Conservation (phyloP, 2,329 filamentous ascomycete genomes). For the Fusarium duplospermum region DNA sequence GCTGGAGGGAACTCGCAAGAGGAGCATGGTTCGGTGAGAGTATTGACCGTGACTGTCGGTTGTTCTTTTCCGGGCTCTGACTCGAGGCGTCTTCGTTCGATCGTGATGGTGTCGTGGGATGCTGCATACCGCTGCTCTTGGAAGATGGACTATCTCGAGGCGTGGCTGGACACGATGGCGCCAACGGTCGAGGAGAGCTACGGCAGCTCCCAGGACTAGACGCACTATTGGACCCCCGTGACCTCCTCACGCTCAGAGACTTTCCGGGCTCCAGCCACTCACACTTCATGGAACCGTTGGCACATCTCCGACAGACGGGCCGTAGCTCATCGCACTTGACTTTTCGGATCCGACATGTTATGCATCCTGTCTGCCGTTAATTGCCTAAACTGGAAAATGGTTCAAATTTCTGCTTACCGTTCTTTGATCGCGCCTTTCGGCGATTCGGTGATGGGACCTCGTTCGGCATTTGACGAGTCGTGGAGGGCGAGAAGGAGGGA, state of each 20-base stretch:
- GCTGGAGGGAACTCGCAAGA: slow-evolving; percentile 28
- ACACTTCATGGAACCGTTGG: slow-evolving; percentile 31
- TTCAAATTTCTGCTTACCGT: slow-evolving; percentile 16
- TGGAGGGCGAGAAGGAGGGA: not conserved
- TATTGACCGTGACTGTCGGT: not conserved
- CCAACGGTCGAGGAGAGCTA: not conserved
- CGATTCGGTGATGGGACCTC: slow-evolving; percentile 10
- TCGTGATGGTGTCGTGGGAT: not conserved
- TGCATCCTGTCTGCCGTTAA: slow-evolving; percentile 17
- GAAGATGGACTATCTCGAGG: not conserved
- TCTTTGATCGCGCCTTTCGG: slow-evolving; percentile 36
- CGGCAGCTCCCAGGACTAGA: not conserved
- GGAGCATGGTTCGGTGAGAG: slow-evolving; percentile 23
- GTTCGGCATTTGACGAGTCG: slow-evolving; percentile 19
- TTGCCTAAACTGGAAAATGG: not conserved
- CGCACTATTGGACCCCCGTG: not conserved
- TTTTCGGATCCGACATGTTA: slow-evolving; percentile 40
- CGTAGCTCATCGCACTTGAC: slow-evolving; percentile 39
- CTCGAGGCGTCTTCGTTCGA: not conserved
- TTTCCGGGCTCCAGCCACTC: slow-evolving; percentile 35
- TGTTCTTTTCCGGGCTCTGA: not conserved
- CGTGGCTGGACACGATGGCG: not conserved
- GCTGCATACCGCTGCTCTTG: not conserved
- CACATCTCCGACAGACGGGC: slow-evolving; percentile 32
- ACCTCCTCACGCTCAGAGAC: slow-evolving; percentile 14